Base-by-base conservation (phyloP, 805 yeast genomes). In the Nakazawaea sp. region DNA sequence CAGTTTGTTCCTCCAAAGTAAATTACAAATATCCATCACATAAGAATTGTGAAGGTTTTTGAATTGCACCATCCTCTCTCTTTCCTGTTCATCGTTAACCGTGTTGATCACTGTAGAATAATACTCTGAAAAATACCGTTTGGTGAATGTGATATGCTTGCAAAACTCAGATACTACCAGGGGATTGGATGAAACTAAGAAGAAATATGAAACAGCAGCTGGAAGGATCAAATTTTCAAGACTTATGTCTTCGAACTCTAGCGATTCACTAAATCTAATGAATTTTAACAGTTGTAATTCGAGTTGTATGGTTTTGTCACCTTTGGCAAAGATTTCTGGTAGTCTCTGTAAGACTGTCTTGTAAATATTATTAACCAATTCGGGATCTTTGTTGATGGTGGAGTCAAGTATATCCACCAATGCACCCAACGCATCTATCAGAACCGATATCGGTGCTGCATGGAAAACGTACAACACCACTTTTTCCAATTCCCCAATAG, bases 1-100 rank as follows among this genome's bases (percentile, higher is more conserved):
- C 1, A 77, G 72, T 45, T 61, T 64, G 43, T 75, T 72, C 41
- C 81, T 53, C 83, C 83, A 78, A 0, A 71, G 33, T 11, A 69
- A 56, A 40, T 78, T 77, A 42, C 78, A 62, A 6, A 69, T 48
- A 46, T 78, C 83, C 65, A 73, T 68, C 8, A 76, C 68, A 41
- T 66, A 71, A 0, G 74, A 55, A 40, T 75, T 75, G 33, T 69
- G 75, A 4, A 68, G 33, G 8, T 46, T 44, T 35, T 64, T 62
- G 25, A 51, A 43, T 3, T 44, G 27, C 5, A 43, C 44, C 4
- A 50, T 41, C 15, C 44, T 46, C 5, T 47, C 45, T 7, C 40
- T 38, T 5, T 35, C 23, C 4, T 42, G 9, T 8, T 18, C 31
- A 19, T 10, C 16, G 7, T 28, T 30, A 10, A 15, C 11, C 11